Conservation (phyloP, 352 stramenopile genomes). For the Globisporangium solare region DNA sequence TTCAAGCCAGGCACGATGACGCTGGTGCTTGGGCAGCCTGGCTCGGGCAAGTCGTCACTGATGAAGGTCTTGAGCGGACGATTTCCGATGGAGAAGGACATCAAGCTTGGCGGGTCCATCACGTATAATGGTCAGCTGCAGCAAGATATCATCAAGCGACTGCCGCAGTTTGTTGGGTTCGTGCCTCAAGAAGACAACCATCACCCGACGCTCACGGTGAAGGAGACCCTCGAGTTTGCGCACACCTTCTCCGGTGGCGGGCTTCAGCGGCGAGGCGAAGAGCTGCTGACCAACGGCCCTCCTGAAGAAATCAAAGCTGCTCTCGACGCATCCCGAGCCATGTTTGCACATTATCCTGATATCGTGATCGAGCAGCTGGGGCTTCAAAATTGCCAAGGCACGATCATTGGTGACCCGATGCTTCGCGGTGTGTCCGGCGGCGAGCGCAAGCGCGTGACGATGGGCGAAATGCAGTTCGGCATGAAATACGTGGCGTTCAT, state of each 20-base stretch:
- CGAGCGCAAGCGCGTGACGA: slow-evolving; percentile 19
- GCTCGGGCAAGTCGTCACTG: slow-evolving; percentile 32
- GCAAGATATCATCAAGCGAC: slow-evolving; percentile 8
- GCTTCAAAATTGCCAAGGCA: slow-evolving; percentile 16
- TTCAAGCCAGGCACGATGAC: slow-evolving; percentile 13
- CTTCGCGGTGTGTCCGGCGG: slow-evolving; percentile 52
- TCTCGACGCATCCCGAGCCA: neutral
- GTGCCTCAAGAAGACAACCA: slow-evolving; percentile 61
- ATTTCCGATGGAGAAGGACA: slow-evolving; percentile 19
- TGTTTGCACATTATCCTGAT: slow-evolving; percentile 11
- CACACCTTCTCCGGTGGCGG: slow-evolving; percentile 50
- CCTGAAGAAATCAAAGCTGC: slow-evolving; percentile 15
- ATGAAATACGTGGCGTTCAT: slow-evolving; percentile 63
- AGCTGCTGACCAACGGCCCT: slow-evolving; percentile 31
- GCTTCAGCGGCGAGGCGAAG: slow-evolving; percentile 15
- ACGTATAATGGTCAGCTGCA: slow-evolving; percentile 27
- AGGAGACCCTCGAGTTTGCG: too few relatives aligned
- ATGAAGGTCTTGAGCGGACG: slow-evolving; percentile 32
- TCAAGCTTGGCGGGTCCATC: slow-evolving; percentile 19
- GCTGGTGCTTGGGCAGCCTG: slow-evolving; percentile 27
- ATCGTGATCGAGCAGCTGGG: slow-evolving; percentile 1
- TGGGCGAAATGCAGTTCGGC: slow-evolving; percentile 66
- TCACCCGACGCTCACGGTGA: slow-evolving; percentile 45
- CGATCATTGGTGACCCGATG: slow-evolving; percentile 34
- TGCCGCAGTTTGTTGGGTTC: slow-evolving; percentile 25